These are phyloP conservation scores for Colletotrichum sp. DNA, from an alignment of 2,329 filamentous ascomycete species.

Conservation along the genomic window DNA sequence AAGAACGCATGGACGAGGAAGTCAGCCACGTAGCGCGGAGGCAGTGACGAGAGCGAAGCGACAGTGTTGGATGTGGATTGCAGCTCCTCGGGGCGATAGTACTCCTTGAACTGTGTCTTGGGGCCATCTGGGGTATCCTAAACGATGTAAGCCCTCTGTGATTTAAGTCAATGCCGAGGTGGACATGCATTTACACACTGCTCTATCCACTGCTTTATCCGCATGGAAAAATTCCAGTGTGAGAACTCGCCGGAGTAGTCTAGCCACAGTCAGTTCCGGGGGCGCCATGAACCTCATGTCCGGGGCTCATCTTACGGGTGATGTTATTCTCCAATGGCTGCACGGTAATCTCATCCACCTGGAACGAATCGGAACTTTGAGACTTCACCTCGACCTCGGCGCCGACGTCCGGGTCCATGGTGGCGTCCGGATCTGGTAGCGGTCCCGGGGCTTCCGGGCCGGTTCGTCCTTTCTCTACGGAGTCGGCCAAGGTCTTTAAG, in stretches of 20 bases:
- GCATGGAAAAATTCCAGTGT: constrained; percentile 59
- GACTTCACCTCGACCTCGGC: constrained; percentile 9
- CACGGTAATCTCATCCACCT: constrained; percentile 35
- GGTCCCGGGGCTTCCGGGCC: neutral
- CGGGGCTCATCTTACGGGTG: constrained; percentile 36
- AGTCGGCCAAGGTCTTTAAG: constrained; percentile 46
- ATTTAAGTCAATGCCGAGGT: neutral
- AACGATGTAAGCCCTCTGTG: neutral
- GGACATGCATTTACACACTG: constrained; percentile 37
- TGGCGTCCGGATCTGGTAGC: neutral
- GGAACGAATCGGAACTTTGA: constrained; percentile 9
- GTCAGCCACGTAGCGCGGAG: constrained; percentile 50
- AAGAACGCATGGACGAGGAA: constrained; percentile 54
- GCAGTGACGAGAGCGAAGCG: constrained; percentile 43
- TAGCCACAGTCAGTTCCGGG: constrained; percentile 24
- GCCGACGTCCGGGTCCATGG: constrained; percentile 1
- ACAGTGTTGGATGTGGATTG: constrained; percentile 44
- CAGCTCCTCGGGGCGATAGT: constrained; percentile 51
- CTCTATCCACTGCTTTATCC: constrained; percentile 55
- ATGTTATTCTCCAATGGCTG: constrained; percentile 45
- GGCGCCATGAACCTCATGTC: neutral
- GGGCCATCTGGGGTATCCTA: constrained; percentile 16
- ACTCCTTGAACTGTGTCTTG: constrained; percentile 39
- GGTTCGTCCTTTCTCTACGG: constrained; percentile 39
- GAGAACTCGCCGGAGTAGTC: constrained; percentile 59